Base-by-base conservation (phyloP, 768 basidiomycete genomes). In the Porphyrellus cyaneotinctus region DNA sequence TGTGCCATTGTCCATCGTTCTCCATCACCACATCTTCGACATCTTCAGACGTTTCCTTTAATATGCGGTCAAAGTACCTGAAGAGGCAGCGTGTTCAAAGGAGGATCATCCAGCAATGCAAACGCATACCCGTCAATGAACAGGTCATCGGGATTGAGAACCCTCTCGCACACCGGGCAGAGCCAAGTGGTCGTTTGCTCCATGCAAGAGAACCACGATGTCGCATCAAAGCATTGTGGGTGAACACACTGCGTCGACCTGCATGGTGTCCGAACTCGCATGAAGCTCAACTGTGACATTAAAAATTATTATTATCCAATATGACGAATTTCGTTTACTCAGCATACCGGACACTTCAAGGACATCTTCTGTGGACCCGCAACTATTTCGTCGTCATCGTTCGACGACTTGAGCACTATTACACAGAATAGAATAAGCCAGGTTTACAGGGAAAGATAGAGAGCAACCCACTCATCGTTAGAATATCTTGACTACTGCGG, bases 1-100 rank as follows among this genome's bases (percentile, higher is more conserved):
- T 93, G 66, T 97, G 95, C 97, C 97, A 99, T 66, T 95, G 87
- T 2, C 93, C 95, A 65, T 95, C 86, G 6, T 91, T 83, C 69
- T 99, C 95, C 15, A 99, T 84, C 50, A 95, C 79, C 23, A 99
- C 93, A 58, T 97, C 91, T 45, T 99, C 97, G 13, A 91, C 83
- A 47, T 74, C 76, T 22, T 94, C 89, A 0, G 89, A 79, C 4
- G 87, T 90, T 24, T 77, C 71, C 58, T 83, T 82, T 62, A 98
- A 70, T 47, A 98, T 97, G 52, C 82, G 82, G 58, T 91, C 83
- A 67, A 95, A 91, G 70, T 89, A 98, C 9, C 95, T 97, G 47
- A 39, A 23, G n/a, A 26, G 37, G 14, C 2, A 2, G 2, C 33
- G 20, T 12, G 23, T 47, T 48, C 28, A 51, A 45, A 41, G 9